Evolutionary conservation across 306 rosid genomes (phyloP), one percentile per base, ranked within the genome.

Genomic region (Citrullus mucosospermus): DNA sequence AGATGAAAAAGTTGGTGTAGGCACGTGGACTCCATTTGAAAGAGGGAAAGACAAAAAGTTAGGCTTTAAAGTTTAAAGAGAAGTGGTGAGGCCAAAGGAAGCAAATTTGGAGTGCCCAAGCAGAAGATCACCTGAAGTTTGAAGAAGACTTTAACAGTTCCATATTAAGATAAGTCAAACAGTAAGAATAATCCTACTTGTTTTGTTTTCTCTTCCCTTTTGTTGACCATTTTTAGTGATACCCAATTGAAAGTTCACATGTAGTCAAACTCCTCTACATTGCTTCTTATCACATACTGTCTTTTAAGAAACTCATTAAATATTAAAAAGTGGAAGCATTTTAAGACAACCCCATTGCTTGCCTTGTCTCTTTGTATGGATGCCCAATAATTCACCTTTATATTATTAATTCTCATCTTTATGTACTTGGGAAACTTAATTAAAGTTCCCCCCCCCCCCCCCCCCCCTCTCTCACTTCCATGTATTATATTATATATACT

Each of bases 1-100:
- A 74, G 60, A 80, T 39, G 60, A 38, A 56, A 73, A 80, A 80
- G 75, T 75, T 61, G 89, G 90, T 84, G 91, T 89, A 89, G 34
- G 76, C 89, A 90, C 83, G 90, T 92, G 96, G 96, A 90, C 80
- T 80, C 89, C 96, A 92, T 51, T 82, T 88, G 80, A 70, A 11
- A 14, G 8, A 71, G 79, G 91, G 77, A 88, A 83, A 80, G 70
- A 80, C 83, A 74, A 78, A 80, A 78, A 85, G 89, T 66, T 80
- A 56, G 77, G 51, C 82, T 77, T 62, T 48, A 66, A 82, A 16
- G 20, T 16, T 53, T 6, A 5, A 63, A 63, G 66, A 79, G 77
- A 16, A 85, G 81, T 78, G 81, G 84, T 55, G 66, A 72, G 56
- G 70, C 78, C 39, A 81, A 79, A 76, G 39, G 75, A 83, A 50